Evolutionary conservation across 108 stramenopile species (phyloP), one percentile per base, ranked within the genome.

Genomic region (Skeletonema menzelii): DNA sequence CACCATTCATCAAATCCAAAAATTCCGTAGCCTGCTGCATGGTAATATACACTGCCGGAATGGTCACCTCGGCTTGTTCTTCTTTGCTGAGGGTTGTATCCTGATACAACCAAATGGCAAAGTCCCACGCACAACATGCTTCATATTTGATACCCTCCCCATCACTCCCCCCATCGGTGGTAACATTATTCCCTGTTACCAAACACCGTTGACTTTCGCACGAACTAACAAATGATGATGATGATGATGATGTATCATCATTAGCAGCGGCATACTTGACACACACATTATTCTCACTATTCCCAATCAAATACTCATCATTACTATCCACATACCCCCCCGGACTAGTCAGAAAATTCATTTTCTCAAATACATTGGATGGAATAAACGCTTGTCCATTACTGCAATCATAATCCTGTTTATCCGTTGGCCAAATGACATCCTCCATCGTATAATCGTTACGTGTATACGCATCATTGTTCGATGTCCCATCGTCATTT

Each of bases 61-160:
- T 82, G 15, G 67, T 67, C 14, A 82, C 69, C 3, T 26, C 13
- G 17, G 38, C 44, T 0, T 20, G 7, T 20, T 55, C 24, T 10
- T 62, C 55, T 22, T 58, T 28, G 11, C 47, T 10, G 14, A 86
- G 53, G 60, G 85, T 42, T 10, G 59, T 28, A 59, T 83, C 80
- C 7, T 13, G 28, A 28, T 69, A 76, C 65, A 88, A 38, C 69
- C 71, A 65, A 27, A 82, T 44, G 63, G 75, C 62, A 17, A 84
- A 40, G 71, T 88, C 87, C 87, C 87, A 88, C 0, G 85, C 85
- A 56, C 87, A 88, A 62, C 87, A 88, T 56, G 83, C 83, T 46
- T 84, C 63, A 30, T 64, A 70, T 8, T 2, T 19, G 12, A 56
- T 6, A 20, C n/a, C n/a, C n/a, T 4, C 10, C 0, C 49, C 49